Evolutionary conservation across 768 basidiomycete genomes (phyloP), one percentile per base, ranked within the genome.

Genomic region (Boletus sp.): DNA sequence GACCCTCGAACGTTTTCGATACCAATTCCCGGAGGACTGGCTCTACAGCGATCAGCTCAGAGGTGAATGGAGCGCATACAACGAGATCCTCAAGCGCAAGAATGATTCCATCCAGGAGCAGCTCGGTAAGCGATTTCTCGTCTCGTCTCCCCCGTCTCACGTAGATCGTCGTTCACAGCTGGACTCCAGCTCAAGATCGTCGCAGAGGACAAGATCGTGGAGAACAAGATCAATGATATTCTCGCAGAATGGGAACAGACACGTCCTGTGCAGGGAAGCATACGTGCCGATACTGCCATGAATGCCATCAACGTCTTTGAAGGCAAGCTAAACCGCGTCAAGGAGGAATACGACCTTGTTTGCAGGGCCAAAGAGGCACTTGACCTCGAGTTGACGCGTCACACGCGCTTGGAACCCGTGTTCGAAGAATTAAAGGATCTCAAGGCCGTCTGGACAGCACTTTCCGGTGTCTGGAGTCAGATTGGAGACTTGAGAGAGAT

Each of bases 161-260:
- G n/a, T 38, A 7, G 14, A 32, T 42, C 35, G 4, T 33, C 4
- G 38, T 38, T 58, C 5, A 5, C 56, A 96, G 95, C 93, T 58
- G 97, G 96, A 1, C 78, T 99, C n/a, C 97, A 98, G 72, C 79
- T 98, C 58, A 99, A 98, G 81, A 96, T 99, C 70, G 91, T 96
- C n/a, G 94, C 97, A 2, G 94, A 99, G 71, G 97, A 98, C 78
- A 96, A 96, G 77, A 93, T 98, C 51, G 85, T 98, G 1, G 93
- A 96, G 76, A 91, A 93, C 73, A 94, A 93, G 75, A 94, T 98
- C 66, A 87, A 82, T 63, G 94, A 97, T 64, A 82, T 93, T 54
- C 78, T 97, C 15, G 73, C 78, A 52, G 97, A 98, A 70, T 98
- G 97, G 97, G 95, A 98, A 69, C 82, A 87, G 65, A 92, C 88